Evolutionary conservation across 1,139 yeast species (phyloP).

Genomic region (Yamadazyma mexicana): DNA sequence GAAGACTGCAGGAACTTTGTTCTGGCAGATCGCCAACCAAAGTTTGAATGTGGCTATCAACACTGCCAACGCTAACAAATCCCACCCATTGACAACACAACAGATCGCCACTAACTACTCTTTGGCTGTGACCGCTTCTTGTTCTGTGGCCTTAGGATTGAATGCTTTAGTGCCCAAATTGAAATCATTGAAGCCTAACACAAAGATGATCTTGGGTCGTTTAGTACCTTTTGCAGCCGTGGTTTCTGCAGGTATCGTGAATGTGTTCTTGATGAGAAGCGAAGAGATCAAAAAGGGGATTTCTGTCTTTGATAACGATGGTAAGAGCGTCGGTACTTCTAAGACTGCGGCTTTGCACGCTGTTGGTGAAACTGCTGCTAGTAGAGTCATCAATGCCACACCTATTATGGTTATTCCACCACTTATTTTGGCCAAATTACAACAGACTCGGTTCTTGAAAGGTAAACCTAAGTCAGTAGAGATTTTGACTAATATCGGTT

Average conservation of each 20-base stretch:
- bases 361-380: constrained; percentile 95
- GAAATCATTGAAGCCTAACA: constrained; percentile 62
- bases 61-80: constrained; percentile 93
- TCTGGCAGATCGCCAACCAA: constrained; percentile 98
- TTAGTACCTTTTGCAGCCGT: constrained; percentile 98
- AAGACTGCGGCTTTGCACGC: constrained; percentile 87
- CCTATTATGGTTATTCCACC: constrained; percentile 98
- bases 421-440: constrained; percentile 72
- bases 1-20: constrained; percentile 85
- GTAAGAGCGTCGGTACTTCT: constrained; percentile 73
- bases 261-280: constrained; percentile 92
- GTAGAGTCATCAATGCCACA: constrained; percentile 92
- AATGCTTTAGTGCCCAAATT: constrained; percentile 84
- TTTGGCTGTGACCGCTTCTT: constrained; percentile 90
- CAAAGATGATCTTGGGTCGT: constrained; percentile 73
- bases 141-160: constrained; percentile 91
- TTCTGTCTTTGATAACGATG: constrained; percentile 65
- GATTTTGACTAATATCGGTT: constrained; percentile 73
- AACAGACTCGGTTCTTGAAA: constrained; percentile 58
- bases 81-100: constrained; percentile 79
- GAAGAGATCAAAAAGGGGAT: constrained; percentile 90
- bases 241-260: constrained; percentile 92
- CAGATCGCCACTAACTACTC: constrained; percentile 79
- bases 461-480: constrained; percentile 67
- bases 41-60: constrained; percentile 94